These are phyloP conservation scores for Chernovozyma sophiae-reginae DNA, from an alignment of 1,139 yeast genomes.

Conservation along the genomic window DNA sequence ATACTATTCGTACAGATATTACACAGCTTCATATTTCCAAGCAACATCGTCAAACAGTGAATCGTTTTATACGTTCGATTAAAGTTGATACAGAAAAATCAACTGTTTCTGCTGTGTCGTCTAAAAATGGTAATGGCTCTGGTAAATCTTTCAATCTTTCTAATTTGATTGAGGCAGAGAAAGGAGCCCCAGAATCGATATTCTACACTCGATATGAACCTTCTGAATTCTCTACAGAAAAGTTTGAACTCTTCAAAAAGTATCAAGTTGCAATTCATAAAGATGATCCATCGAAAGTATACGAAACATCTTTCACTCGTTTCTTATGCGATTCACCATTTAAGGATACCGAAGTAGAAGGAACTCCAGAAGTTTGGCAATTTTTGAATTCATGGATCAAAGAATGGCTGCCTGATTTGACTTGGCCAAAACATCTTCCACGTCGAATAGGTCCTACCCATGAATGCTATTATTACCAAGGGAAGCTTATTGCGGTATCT, in stretches of 20 bases:
- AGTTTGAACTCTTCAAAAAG: slow-evolving; percentile 59
- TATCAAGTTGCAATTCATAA: slow-evolving; percentile 71
- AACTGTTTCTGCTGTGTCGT: slow-evolving; percentile 15
- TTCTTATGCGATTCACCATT: slow-evolving; percentile 76
- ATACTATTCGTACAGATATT: slow-evolving; percentile 66
- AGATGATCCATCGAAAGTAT: slow-evolving; percentile 49
- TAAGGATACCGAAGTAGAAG: slow-evolving; percentile 21
- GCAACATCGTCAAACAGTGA: slow-evolving; percentile 64
- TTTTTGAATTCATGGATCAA: slow-evolving; percentile 28
- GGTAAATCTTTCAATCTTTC: slow-evolving; percentile 1
- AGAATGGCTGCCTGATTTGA: slow-evolving; percentile 12
- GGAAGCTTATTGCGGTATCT: slow-evolving; percentile 66
- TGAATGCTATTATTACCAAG: slow-evolving; percentile 70
- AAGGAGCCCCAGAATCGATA: slow-evolving; percentile 10
- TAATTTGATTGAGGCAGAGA: slow-evolving; percentile 20
- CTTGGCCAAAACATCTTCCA: not conserved
- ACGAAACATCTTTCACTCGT: slow-evolving; percentile 46
- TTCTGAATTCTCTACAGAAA: slow-evolving; percentile 52
- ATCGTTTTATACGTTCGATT: slow-evolving; percentile 52
- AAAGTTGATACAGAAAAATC: slow-evolving; percentile 14
- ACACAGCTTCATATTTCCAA: slow-evolving; percentile 47
- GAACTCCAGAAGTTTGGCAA: slow-evolving; percentile 25
- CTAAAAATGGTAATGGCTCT: slow-evolving; percentile 3
- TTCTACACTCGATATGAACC: slow-evolving; percentile 54
- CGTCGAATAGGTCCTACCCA: slow-evolving; percentile 52